Conservation (phyloP, 192 early-diverging fungal species). For the Cetraspora pellucida region DNA sequence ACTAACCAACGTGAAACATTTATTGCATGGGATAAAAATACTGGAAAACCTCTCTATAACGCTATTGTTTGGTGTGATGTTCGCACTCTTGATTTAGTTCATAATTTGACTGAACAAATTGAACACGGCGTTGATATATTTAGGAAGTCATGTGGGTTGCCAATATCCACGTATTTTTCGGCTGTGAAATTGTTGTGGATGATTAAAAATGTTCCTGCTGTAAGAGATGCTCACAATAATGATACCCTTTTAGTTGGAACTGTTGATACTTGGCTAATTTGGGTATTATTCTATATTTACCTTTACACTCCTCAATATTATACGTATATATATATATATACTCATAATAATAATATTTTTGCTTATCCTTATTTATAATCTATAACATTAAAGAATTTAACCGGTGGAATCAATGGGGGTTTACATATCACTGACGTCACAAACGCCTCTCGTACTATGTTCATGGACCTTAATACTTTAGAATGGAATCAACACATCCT, state of each 20-base stretch:
- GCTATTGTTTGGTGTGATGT: constrained; percentile 93
- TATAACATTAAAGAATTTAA: constrained; percentile 66
- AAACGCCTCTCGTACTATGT: constrained; percentile 93
- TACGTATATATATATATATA: background rate
- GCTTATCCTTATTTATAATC: background rate
- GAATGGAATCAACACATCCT: constrained; percentile 78
- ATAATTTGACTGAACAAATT: constrained; percentile 53
- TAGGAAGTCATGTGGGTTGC: constrained; percentile 75
- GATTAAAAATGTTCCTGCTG: constrained; percentile 76
- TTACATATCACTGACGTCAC: constrained; percentile 88
- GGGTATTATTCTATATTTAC: constrained; percentile 47
- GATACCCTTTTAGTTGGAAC: constrained; percentile 83
- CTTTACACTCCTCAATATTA: background rate
- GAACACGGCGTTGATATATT: constrained; percentile 44
- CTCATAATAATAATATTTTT: background rate
- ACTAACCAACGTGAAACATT: constrained; percentile 96
- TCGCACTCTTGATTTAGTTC: constrained; percentile 78
- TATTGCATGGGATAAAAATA: constrained; percentile 82
- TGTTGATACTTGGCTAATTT: constrained; percentile 93
- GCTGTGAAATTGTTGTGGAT: constrained; percentile 93
- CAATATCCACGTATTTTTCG: constrained; percentile 90
- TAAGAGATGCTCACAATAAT: constrained; percentile 73
- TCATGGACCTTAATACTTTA: constrained; percentile 84
- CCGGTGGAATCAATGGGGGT: constrained; percentile 73
- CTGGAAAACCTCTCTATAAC: constrained; percentile 78